Conservation (phyloP, 2,329 filamentous ascomycete species). For the Phyllachora maydis region DNA sequence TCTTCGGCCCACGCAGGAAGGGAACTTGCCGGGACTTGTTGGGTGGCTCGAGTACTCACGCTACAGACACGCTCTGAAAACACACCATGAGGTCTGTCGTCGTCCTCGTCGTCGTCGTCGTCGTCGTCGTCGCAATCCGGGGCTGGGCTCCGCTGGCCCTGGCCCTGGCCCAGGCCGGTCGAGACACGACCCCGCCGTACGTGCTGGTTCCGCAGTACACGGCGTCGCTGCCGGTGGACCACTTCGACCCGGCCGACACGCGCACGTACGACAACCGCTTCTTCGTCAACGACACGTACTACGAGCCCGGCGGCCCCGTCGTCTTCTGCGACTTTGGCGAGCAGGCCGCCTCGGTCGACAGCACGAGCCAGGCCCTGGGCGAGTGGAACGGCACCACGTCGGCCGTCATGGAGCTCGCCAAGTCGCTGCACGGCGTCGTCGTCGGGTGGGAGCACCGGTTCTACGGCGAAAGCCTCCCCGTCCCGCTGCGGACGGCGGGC, state of each 20-base stretch:
- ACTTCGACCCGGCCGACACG: constrained; percentile 5
- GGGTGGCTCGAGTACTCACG: no score
- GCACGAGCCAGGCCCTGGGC: constrained; percentile 2
- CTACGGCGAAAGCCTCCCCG: constrained; percentile 7
- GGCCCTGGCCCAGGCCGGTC: no score
- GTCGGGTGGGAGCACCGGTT: constrained; percentile 9
- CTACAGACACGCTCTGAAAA: no score
- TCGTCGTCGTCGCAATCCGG: no score
- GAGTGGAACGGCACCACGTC: constrained; percentile 2
- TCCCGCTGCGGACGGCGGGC: constrained; percentile 2
- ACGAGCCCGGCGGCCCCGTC: constrained; percentile 7
- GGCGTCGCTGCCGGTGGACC: constrained; percentile 6
- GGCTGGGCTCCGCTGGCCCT: no score
- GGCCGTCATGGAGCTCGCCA: constrained; percentile 6
- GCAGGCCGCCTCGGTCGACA: constrained; percentile 1
- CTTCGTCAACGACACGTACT: constrained; percentile 8
- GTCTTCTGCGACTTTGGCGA: constrained; percentile 9
- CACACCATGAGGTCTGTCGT: no score
- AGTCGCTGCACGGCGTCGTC: constrained; percentile 6
- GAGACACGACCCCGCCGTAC: no score
- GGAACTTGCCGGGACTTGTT: no score
- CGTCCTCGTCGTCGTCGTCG: no score
- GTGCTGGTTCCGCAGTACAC: constrained; percentile 1
- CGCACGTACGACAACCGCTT: constrained; percentile 7
- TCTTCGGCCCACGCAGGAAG: no score